Conservation (phyloP, 306 rosid genomes). For the Corylus avellana region DNA sequence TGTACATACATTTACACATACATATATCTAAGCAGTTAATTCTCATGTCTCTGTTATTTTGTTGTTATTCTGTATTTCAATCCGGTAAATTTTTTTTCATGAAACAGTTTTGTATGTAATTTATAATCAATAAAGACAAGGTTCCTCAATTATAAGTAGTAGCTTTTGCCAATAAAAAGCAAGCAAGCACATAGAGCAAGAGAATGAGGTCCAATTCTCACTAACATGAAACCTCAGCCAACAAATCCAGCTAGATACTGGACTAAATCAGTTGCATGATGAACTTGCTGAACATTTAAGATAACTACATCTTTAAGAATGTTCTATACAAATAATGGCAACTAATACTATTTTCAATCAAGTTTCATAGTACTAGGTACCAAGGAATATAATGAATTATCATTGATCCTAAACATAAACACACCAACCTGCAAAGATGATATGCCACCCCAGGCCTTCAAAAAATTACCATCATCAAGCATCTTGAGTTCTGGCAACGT, state of each 20-base stretch:
- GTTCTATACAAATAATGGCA: not conserved
- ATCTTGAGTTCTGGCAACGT: conserved; percentile 86
- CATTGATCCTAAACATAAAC: conserved; percentile 16
- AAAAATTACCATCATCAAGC: conserved; percentile 73
- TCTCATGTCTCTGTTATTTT: not conserved
- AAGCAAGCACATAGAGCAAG: not conserved
- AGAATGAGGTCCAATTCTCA: not conserved
- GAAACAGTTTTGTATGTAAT: not conserved
- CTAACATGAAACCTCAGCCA: not conserved
- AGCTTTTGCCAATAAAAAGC: conserved; percentile 6
- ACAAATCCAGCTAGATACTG: not conserved
- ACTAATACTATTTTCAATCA: not conserved
- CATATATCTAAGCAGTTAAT: not conserved
- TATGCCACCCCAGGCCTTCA: conserved; percentile 97
- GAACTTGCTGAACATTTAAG: not conserved
- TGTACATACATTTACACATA: not conserved
- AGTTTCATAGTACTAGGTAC: not conserved
- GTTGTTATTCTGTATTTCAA: not conserved
- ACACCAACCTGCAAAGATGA: conserved; percentile 79
- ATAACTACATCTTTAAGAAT: not conserved
- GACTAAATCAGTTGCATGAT: not conserved
- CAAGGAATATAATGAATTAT: not conserved
- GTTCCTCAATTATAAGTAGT: not conserved
- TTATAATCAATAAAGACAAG: not conserved
- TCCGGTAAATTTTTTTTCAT: not conserved